Conservation (phyloP, 192 early-diverging fungal genomes). For the Spizellomyces sp. region DNA sequence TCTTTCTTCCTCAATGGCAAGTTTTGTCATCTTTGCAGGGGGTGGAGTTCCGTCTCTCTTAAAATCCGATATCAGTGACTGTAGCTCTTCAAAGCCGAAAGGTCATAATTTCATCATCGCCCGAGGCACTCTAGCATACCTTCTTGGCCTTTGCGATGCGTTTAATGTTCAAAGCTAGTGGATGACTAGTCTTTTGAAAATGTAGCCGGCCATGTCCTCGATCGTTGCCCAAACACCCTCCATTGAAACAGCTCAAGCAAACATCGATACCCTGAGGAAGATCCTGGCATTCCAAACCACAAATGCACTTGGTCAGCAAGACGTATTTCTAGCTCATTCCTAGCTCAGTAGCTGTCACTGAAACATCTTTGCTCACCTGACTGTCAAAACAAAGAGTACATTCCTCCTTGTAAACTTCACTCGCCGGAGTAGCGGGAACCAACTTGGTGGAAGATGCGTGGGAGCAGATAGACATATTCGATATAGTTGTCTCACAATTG, state of each 20-base stretch:
- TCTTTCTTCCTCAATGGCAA: constrained; percentile 80
- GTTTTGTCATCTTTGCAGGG: constrained; percentile 90
- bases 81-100: background rate
- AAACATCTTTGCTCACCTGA: no score
- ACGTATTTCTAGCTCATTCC: no score
- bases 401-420: constrained; percentile 87
- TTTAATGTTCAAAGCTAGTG: constrained; percentile 82
- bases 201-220: constrained; percentile 79
- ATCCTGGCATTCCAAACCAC: constrained; percentile 53
- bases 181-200: constrained; percentile 70
- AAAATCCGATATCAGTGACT: constrained; percentile 3
- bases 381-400: constrained; percentile 91
- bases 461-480: constrained; percentile 39
- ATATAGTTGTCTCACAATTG: no score
- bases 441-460: constrained; percentile 51
- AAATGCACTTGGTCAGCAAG: background rate
- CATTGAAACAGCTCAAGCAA: constrained; percentile 94
- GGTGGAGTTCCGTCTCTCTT: constrained; percentile 59
- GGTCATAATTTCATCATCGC: background rate
- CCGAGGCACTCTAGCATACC: background rate
- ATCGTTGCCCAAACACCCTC: constrained; percentile 69
- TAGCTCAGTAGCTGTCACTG: no score
- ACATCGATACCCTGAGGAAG: constrained; percentile 81
- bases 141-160: constrained; percentile 43
- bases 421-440: constrained; percentile 43